These are phyloP conservation scores for Phialophora verrucosa DNA, from an alignment of 2,329 filamentous ascomycete genomes.

Conservation along the genomic window DNA sequence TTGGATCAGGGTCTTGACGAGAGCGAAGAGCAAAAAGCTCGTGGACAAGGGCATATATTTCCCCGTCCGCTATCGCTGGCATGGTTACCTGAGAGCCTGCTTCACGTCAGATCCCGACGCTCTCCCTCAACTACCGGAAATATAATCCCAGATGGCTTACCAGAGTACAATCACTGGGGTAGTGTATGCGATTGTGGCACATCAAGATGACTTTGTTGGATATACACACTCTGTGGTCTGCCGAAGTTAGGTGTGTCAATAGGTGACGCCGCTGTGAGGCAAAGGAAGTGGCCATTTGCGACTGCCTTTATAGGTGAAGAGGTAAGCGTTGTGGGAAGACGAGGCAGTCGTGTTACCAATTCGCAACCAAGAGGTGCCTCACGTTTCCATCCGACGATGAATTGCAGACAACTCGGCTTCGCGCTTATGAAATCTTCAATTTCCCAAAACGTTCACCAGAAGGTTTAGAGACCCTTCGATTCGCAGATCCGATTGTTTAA, in stretches of 20 bases:
- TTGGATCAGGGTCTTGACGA: background rate
- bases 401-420: background rate
- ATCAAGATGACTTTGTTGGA: background rate
- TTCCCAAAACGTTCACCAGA: background rate
- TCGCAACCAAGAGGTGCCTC: background rate
- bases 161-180: background rate
- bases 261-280: background rate
- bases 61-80: background rate
- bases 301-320: background rate
- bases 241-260: background rate
- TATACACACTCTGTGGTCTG: background rate
- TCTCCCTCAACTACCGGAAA: background rate
- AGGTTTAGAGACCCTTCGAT: no score
- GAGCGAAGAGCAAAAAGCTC: conserved; percentile 2
- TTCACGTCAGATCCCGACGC: background rate
- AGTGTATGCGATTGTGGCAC: background rate
- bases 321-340: background rate
- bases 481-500: no score
- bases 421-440: background rate
- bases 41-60: background rate
- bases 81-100: background rate
- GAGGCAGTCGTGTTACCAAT: background rate
- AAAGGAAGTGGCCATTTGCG: background rate
- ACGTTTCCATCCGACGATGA: background rate
- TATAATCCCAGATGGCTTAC: background rate